Conservation (phyloP, 805 yeast species). For the Tetrapisispora phaffii region DNA sequence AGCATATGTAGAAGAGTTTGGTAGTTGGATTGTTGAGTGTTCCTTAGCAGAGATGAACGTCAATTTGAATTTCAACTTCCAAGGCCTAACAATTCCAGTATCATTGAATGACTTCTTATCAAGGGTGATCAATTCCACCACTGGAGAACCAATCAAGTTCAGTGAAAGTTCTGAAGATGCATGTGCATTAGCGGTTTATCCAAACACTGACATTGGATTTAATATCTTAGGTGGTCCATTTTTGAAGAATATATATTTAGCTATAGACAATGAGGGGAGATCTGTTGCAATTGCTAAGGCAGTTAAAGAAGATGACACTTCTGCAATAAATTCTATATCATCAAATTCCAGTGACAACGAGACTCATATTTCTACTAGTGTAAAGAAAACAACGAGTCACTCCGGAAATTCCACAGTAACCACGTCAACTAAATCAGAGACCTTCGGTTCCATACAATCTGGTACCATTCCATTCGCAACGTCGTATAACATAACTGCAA, state of each 20-base stretch:
- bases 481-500: constrained; percentile 20
- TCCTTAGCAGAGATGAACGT: constrained; percentile 41
- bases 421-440: not conserved
- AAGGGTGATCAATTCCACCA: constrained; percentile 26
- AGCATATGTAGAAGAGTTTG: constrained; percentile 37
- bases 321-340: not conserved
- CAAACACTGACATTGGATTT: constrained; percentile 40
- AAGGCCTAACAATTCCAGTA: constrained; percentile 39
- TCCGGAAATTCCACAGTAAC: not conserved
- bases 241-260: constrained; percentile 43
- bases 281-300: constrained; percentile 50
- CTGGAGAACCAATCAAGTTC: constrained; percentile 36
- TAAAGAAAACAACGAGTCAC: too few species aligned
- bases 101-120: constrained; percentile 41
- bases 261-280: constrained; percentile 51
- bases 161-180: constrained; percentile 43
- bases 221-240: constrained; percentile 52
- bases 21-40: constrained; percentile 58
- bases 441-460: constrained; percentile 27
- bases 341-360: not conserved
- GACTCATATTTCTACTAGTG: not conserved
- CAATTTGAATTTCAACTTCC: constrained; percentile 42
- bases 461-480: constrained; percentile 46
- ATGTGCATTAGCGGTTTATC: constrained; percentile 44
- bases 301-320: constrained; percentile 10